phyloP scores from a whole-genome alignment of 2,329 filamentous ascomycete genomes.

The Bisporella sp. region DNA sequence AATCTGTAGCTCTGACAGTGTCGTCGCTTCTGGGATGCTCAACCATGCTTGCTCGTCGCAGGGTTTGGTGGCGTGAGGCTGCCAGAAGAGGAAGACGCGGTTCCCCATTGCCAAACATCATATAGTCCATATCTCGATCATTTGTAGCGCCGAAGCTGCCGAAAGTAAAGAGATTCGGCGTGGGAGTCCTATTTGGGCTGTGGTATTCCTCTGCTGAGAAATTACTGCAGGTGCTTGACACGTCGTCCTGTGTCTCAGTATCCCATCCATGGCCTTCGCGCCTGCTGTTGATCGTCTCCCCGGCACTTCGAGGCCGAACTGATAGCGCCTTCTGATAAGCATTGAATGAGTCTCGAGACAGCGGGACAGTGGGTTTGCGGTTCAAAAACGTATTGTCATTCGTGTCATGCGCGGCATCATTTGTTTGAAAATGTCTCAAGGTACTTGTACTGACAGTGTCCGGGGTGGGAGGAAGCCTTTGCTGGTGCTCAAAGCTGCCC shows the following conservation, averaged over 20 bases:
- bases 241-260: conserved; percentile 24
- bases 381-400: conserved; percentile 14
- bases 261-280: conserved; percentile 30
- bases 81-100: conserved; percentile 14
- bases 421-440: conserved; percentile 40
- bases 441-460: conserved; percentile 28
- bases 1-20: conserved; percentile 4
- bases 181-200: conserved; percentile 11
- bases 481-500: conserved; percentile 30
- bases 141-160: conserved; percentile 1
- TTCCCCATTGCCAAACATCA: conserved; percentile 18
- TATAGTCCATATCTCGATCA: conserved; percentile 13
- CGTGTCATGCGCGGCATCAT: conserved; percentile 35
- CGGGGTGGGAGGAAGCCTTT: conserved; percentile 27
- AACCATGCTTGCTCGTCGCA: conserved; percentile 13
- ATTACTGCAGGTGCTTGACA: conserved; percentile 15
- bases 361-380: conserved; percentile 14
- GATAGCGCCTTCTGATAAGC: conserved; percentile 13
- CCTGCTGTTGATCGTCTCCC: conserved; percentile 26
- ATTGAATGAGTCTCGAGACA: conserved; percentile 13
- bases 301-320: conserved; percentile 25
- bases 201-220: conserved; percentile 11
- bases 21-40: conserved; percentile 17
- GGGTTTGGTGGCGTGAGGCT: conserved; percentile 9
- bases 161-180: conserved; percentile 21